Percentiles rank a stretch among this genome's conserved stretches.
Evolutionary conservation across 1,139 yeast genomes (phyloP).

Genomic region (Yamadazyma kanchanaburiensis): DNA sequence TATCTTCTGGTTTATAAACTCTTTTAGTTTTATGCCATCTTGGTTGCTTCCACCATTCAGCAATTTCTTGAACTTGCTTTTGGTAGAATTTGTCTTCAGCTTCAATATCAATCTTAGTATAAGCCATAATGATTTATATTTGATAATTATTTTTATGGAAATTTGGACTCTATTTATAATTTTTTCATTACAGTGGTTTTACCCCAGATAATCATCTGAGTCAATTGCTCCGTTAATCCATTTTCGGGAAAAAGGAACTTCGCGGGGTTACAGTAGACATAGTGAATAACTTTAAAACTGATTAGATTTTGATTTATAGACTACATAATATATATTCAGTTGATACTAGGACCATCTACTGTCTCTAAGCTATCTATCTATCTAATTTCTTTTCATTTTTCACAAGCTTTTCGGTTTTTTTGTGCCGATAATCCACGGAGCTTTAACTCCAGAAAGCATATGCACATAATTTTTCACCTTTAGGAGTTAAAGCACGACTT

Average conservation of each 20-base stretch:
- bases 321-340: too few species aligned
- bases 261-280: too few species aligned
- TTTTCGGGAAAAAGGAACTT: constrained; percentile 3
- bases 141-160: constrained; percentile 15
- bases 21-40: constrained; percentile 90
- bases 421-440: neutral
- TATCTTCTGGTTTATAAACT: constrained; percentile 84
- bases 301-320: too few species aligned
- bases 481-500: neutral
- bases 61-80: constrained; percentile 67
- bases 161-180: constrained; percentile 7
- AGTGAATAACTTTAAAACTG: too few species aligned
- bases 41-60: constrained; percentile 89
- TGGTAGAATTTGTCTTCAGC: constrained; percentile 66
- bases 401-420: too few species aligned
- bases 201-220: constrained; percentile 8
- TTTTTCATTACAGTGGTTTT: constrained; percentile 4
- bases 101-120: constrained; percentile 52
- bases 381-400: too few species aligned
- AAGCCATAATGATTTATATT: constrained; percentile 31
- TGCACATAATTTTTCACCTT: neutral
- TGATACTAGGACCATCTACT: too few species aligned
- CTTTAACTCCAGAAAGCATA: constrained; percentile 1
- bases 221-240: constrained; percentile 9
- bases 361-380: too few species aligned